Percentiles rank a stretch among this genome's conserved stretches.
Evolutionary conservation across 495 filamentous ascomycete genomes (phyloP).

Genomic region (Mycothermus thermophilus): DNA sequence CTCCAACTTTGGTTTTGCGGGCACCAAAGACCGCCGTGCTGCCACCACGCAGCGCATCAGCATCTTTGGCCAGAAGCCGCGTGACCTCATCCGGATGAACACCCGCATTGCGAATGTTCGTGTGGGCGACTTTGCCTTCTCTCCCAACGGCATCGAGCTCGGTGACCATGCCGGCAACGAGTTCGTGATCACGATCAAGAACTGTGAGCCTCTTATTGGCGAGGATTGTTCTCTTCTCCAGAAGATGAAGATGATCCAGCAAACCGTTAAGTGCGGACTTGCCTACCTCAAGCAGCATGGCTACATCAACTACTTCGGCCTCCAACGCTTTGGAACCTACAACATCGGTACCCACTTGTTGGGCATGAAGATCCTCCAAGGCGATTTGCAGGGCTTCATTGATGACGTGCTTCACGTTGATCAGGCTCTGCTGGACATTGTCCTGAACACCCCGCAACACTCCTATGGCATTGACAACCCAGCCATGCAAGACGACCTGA

Average conservation of each 20-base stretch:
- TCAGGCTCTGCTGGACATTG: constrained; percentile 13
- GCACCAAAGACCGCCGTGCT: constrained; percentile 86
- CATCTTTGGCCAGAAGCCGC: constrained; percentile 47
- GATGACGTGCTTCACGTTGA: constrained; percentile 53
- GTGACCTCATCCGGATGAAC: constrained; percentile 51
- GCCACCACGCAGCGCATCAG: constrained; percentile 78
- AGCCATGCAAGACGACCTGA: constrained; percentile 49
- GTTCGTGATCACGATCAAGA: constrained; percentile 78
- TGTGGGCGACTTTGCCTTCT: constrained; percentile 68
- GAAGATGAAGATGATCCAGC: constrained; percentile 22
- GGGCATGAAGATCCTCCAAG: constrained; percentile 69
- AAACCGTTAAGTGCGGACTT: constrained; percentile 27
- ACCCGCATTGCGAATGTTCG: constrained; percentile 43
- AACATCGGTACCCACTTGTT: constrained; percentile 64
- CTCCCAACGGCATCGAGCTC: constrained; percentile 52
- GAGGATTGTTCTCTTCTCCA: constrained; percentile 24
- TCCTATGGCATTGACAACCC: constrained; percentile 1
- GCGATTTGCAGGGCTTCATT: constrained; percentile 65
- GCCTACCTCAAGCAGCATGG: constrained; percentile 50
- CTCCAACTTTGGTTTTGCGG: constrained; percentile 68
- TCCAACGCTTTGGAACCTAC: constrained; percentile 88
- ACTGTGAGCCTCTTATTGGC: constrained; percentile 52
- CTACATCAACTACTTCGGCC: constrained; percentile 92
- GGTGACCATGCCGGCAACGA: constrained; percentile 81
- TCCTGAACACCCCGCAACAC: constrained; percentile 5